phyloP scores from a whole-genome alignment of 306 rosid genomes.

The Castanea sativa region DNA sequence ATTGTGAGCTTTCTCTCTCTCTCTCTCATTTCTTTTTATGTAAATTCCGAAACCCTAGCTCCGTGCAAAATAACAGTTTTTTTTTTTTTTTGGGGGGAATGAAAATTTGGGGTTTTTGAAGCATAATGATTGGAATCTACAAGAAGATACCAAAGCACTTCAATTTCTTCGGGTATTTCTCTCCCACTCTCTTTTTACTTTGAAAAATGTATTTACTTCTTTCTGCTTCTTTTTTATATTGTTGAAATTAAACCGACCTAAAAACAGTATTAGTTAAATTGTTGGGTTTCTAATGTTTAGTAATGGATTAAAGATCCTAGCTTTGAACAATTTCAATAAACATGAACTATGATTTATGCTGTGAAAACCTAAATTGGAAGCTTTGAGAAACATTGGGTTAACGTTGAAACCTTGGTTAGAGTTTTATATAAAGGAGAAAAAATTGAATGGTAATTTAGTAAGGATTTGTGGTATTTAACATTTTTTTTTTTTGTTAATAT shows the following conservation, averaged over 20 bases:
- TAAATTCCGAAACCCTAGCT: neutral
- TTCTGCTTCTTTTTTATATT: no score
- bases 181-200: neutral
- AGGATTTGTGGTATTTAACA: neutral
- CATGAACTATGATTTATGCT: neutral
- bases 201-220: neutral
- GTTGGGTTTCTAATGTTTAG: neutral
- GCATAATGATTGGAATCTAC: conserved; percentile 83
- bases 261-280: neutral
- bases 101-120: conserved; percentile 25
- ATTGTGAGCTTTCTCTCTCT: conserved; percentile 39
- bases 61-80: neutral
- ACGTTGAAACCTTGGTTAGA: neutral
- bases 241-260: no score
- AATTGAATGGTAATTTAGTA: neutral
- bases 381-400: no score
- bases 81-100: neutral
- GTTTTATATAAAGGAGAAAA: neutral
- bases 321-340: neutral
- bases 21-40: neutral
- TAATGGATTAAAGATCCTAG: neutral
- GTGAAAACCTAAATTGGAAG: no score
- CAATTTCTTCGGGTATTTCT: conserved; percentile 51
- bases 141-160: conserved; percentile 79
- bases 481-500: no score